A percentile compares a stretch with the other conserved stretches of the same genome.
Evolutionary conservation across 805 yeast genomes (phyloP).

Genomic region (Candida arabinofermentans): DNA sequence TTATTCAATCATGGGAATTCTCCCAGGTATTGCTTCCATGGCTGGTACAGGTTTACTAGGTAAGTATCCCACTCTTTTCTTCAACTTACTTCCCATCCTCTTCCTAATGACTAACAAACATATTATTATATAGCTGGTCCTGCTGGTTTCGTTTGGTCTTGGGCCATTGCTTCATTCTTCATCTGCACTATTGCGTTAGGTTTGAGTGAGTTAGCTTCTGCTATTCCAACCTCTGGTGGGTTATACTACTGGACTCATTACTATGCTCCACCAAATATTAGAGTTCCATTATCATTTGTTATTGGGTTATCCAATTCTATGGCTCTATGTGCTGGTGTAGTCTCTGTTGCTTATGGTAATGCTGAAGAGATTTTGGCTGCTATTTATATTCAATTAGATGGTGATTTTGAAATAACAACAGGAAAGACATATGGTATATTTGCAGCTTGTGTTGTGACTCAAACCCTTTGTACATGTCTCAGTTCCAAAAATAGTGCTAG

Average conservation of each 20-base stretch:
- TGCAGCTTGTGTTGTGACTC: constrained; percentile 54
- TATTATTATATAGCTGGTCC: constrained; percentile 41
- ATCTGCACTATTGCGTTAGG: constrained; percentile 56
- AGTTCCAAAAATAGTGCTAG: constrained; percentile 55
- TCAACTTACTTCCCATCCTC: neutral
- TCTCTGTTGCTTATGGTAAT: constrained; percentile 68
- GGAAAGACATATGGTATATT: constrained; percentile 61
- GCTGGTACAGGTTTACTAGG: constrained; percentile 42
- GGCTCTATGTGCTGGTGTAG: constrained; percentile 62
- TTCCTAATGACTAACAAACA: neutral
- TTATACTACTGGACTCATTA: constrained; percentile 65
- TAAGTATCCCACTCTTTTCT: neutral
- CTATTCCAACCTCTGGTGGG: constrained; percentile 76
- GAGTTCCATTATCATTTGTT: constrained; percentile 53
- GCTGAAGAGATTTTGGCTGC: constrained; percentile 56
- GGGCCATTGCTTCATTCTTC: constrained; percentile 58
- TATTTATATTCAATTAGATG: constrained; percentile 48
- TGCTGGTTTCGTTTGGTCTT: constrained; percentile 67
- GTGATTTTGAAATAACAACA: constrained; percentile 48
- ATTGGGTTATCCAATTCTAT: constrained; percentile 67
- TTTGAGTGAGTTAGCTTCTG: constrained; percentile 62
- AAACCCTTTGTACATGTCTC: constrained; percentile 48
- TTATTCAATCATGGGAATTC: constrained; percentile 66
- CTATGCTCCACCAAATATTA: constrained; percentile 53
- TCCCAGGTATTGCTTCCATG: constrained; percentile 60